phyloP scores from a whole-genome alignment of 2,329 filamentous ascomycete genomes.

The Orbilia ellipsospora region DNA sequence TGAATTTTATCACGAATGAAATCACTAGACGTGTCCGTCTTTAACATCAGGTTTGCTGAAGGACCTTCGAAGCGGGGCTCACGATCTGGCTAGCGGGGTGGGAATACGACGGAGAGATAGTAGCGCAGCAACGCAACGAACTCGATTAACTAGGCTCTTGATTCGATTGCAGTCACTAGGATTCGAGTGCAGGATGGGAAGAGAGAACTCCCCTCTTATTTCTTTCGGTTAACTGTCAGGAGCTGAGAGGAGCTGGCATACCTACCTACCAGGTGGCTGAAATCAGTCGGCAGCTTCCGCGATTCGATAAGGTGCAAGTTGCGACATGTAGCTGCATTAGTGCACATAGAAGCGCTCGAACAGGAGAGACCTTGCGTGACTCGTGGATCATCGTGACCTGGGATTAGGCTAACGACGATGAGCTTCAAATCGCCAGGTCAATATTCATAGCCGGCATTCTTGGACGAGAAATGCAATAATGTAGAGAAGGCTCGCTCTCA shows the following conservation, averaged over 20 bases:
- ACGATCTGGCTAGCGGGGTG: slow-evolving; percentile 30
- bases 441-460: not conserved
- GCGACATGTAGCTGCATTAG: slow-evolving; percentile 54
- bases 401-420: slow-evolving; percentile 37
- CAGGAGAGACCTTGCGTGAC: slow-evolving; percentile 48
- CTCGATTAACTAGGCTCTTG: not conserved
- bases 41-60: slow-evolving; percentile 46
- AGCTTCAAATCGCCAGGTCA: not conserved
- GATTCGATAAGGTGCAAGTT: slow-evolving; percentile 56
- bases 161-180: slow-evolving; percentile 32
- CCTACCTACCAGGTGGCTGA: slow-evolving; percentile 48
- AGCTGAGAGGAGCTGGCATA: slow-evolving; percentile 54
- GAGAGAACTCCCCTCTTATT: slow-evolving; percentile 50
- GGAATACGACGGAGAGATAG: slow-evolving; percentile 26
- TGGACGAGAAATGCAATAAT: too few species aligned
- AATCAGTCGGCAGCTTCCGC: slow-evolving; percentile 55
- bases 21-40: slow-evolving; percentile 48
- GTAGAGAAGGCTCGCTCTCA: not conserved
- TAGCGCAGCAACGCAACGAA: slow-evolving; percentile 16
- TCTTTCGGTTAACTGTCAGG: slow-evolving; percentile 54
- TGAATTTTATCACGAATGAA: slow-evolving; percentile 41
- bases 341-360: slow-evolving; percentile 17
- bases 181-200: slow-evolving; percentile 34
- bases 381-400: slow-evolving; percentile 54
- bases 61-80: slow-evolving; percentile 40